Base-by-base conservation (phyloP, 371 early-diverging fungal species). In the Rhizomucor miehei region DNA sequence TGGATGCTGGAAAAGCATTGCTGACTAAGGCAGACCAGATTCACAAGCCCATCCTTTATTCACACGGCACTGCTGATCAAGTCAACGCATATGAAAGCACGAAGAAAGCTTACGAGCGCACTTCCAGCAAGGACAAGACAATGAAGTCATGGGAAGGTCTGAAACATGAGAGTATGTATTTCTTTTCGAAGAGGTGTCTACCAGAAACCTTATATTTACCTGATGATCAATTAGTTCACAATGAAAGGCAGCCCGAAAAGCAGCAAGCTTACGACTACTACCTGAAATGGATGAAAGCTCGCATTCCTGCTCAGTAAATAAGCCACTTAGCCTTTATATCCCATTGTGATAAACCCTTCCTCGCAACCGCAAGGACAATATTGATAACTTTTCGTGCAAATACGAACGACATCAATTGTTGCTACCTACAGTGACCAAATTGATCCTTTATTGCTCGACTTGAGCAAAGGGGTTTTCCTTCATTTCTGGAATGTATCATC, bases 91-190 rank as follows among this genome's bases (percentile, higher is more conserved):
- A 49, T 44, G 44, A 60, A 14, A 63, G 74, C 9, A 66, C 75
- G 14, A 59, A 59, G 19, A 58, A 57, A 20, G 76, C 75, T 19
- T 81, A 66, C 54, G 71, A 79, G 49, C 55, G 69, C 49, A 60
- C 63, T 23, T 20, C 62, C 38, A 70, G 73, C 48, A 44, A 63
- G 1, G 80, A 80, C 34, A 81, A 80, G 58, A 67, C 69, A 46
- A 63, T 77, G 50, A 77, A 75, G 58, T 48, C 56, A 1, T 81
- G 75, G 65, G 44, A 62, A n/a, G 81, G 63, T 8, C 58, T 70
- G 20, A 79, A 71, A 54, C 84, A 84, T 58, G 84, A 84, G 67
- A 60, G 77, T 76, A 71, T 57, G 66, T 49, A 19, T 13, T 38
- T 6, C 48, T 40, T 48, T 25, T 51, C 5, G 29, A 8, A 29